Evolutionary conservation across 2,329 filamentous ascomycete species (phyloP).

Genomic region (Penicillium janthinellum): DNA sequence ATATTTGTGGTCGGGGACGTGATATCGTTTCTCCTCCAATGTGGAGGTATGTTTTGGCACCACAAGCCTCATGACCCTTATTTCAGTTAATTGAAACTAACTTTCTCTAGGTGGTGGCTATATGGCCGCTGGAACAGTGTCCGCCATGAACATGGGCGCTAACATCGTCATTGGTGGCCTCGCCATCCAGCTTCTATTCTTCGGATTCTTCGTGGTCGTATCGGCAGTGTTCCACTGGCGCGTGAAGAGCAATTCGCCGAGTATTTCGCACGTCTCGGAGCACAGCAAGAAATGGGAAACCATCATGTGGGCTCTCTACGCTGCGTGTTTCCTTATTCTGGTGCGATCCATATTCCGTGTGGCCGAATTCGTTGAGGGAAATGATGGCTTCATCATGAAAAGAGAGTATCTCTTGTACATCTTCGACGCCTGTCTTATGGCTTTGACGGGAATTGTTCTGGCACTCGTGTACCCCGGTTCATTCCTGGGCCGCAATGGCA

Average conservation of each 20-base stretch:
- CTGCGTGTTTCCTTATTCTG: slow-evolving; percentile 32
- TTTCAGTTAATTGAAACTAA: background rate
- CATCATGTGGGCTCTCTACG: slow-evolving; percentile 27
- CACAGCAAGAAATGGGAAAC: slow-evolving; percentile 16
- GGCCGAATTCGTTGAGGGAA: slow-evolving; percentile 35
- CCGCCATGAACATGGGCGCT: slow-evolving; percentile 21
- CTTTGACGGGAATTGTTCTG: slow-evolving; percentile 12
- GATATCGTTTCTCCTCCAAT: slow-evolving; percentile 33
- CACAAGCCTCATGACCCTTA: background rate
- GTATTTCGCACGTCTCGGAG: background rate
- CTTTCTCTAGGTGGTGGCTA: slow-evolving; percentile 29
- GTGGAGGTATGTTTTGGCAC: slow-evolving; percentile 21
- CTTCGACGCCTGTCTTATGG: slow-evolving; percentile 39
- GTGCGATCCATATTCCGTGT: slow-evolving; percentile 38
- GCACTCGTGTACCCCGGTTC: slow-evolving; percentile 9
- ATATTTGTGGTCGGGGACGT: slow-evolving; percentile 35
- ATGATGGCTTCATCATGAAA: slow-evolving; percentile 33
- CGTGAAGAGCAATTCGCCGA: slow-evolving; percentile 17
- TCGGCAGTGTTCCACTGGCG: slow-evolving; percentile 53
- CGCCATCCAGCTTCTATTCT: slow-evolving; percentile 60
- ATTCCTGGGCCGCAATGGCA: background rate
- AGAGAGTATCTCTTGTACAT: slow-evolving; percentile 37
- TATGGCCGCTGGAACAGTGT: slow-evolving; percentile 25
- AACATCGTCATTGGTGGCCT: slow-evolving; percentile 59
- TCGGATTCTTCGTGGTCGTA: slow-evolving; percentile 58